Conservation (phyloP, 345 rosid genomes). For the Brassica cretica region DNA sequence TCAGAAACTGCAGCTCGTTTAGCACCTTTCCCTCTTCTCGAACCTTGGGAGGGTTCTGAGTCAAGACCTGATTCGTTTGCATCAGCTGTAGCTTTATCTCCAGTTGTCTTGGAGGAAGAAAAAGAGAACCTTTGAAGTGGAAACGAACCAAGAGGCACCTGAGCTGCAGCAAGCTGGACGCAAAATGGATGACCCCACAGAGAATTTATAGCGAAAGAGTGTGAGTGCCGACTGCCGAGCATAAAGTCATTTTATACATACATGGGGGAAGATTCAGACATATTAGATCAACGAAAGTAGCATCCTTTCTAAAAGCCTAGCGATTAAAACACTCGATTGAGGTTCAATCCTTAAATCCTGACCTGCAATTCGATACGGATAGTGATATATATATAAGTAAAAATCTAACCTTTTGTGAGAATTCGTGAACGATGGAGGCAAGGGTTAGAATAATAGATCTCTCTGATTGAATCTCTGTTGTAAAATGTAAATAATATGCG, state of each 20-base stretch:
- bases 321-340: neutral
- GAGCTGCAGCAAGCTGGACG: constrained; percentile 45
- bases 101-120: constrained; percentile 50
- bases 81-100: constrained; percentile 48
- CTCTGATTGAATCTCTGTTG: too few relatives aligned
- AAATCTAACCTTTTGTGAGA: constrained; percentile 46
- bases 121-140: constrained; percentile 52
- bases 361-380: neutral
- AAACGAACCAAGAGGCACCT: constrained; percentile 42
- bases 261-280: neutral
- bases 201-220: constrained; percentile 20
- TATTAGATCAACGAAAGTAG: neutral
- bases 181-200: constrained; percentile 32
- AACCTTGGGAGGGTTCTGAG: constrained; percentile 44
- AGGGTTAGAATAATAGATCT: too few relatives aligned
- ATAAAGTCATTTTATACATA: neutral
- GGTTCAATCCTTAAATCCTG: constrained; percentile 49
- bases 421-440: constrained; percentile 32
- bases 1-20: constrained; percentile 60
- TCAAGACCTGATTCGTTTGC: constrained; percentile 54
- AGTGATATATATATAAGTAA: neutral
- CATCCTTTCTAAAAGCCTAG: constrained; percentile 2
- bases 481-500: too few relatives aligned
- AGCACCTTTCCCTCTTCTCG: constrained; percentile 48
- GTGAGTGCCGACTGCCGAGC: neutral